These are phyloP conservation scores for Fusarium sp. DNA, from an alignment of 2,329 filamentous ascomycete species.

Conservation along the genomic window DNA sequence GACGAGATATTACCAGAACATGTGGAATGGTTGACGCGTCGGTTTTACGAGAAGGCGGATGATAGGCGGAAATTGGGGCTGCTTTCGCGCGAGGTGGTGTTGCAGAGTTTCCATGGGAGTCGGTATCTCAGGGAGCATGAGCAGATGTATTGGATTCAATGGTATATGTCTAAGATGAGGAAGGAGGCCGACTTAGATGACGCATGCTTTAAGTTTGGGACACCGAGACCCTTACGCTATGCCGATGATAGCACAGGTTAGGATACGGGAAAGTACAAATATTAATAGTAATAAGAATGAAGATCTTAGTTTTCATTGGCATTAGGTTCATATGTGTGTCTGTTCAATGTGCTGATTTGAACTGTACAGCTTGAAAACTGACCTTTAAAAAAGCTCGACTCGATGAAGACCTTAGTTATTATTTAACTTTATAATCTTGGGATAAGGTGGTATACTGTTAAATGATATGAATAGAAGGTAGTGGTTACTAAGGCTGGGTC, in stretches of 20 bases:
- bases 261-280: too few species aligned
- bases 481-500: too few species aligned
- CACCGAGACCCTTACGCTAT: not conserved
- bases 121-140: constrained; percentile 36
- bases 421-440: not conserved
- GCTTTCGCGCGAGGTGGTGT: constrained; percentile 29
- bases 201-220: not conserved
- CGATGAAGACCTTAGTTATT: not conserved
- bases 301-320: too few species aligned
- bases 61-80: constrained; percentile 28
- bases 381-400: too few species aligned
- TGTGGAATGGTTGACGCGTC: constrained; percentile 26
- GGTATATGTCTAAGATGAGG: constrained; percentile 19
- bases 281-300: not conserved
- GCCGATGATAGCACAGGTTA: not conserved
- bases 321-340: too few species aligned
- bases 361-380: too few species aligned
- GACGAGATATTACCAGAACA: constrained; percentile 29
- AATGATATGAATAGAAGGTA: too few species aligned
- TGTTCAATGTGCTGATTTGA: too few species aligned
- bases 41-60: constrained; percentile 24
- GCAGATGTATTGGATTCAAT: constrained; percentile 40
- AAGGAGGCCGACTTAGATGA: not conserved
- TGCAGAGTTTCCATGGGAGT: constrained; percentile 35
- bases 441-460: not conserved